phyloP scores from a whole-genome alignment of 352 stramenopile genomes.

The Blastocystis sp. region DNA sequence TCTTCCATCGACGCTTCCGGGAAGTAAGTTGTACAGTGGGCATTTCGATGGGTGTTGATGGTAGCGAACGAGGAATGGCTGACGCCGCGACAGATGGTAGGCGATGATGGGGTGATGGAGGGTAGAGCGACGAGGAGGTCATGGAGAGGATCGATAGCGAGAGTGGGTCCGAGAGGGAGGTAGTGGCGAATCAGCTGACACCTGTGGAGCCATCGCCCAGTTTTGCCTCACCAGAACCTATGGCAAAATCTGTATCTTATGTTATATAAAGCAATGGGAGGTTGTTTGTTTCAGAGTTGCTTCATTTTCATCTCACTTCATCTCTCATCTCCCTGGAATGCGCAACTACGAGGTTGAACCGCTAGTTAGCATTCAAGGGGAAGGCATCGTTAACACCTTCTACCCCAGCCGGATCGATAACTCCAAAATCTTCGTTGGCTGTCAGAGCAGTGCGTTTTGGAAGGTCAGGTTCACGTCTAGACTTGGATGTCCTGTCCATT shows the following conservation, averaged over 20 bases:
- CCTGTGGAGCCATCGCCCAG: neutral
- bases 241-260: neutral
- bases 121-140: neutral
- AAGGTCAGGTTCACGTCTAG: neutral
- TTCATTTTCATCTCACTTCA: neutral
- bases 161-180: neutral
- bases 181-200: neutral
- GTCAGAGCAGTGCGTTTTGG: conserved; percentile 32
- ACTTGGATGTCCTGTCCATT: conserved; percentile 23
- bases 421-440: conserved; percentile 37
- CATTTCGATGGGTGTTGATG: neutral
- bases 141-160: neutral
- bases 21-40: neutral
- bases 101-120: neutral
- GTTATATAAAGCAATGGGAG: neutral
- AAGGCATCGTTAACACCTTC: conserved; percentile 13
- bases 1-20: conserved; percentile 19
- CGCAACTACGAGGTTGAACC: conserved; percentile 28
- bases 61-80: neutral
- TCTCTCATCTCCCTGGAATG: neutral
- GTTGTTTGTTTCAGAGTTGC: neutral
- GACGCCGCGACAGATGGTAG: neutral
- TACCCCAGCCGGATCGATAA: conserved; percentile 44
- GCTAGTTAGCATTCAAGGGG: conserved; percentile 6
- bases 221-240: neutral